Conservation (phyloP, 2,329 filamentous ascomycete genomes). For the Calonectria multiphialidica region DNA sequence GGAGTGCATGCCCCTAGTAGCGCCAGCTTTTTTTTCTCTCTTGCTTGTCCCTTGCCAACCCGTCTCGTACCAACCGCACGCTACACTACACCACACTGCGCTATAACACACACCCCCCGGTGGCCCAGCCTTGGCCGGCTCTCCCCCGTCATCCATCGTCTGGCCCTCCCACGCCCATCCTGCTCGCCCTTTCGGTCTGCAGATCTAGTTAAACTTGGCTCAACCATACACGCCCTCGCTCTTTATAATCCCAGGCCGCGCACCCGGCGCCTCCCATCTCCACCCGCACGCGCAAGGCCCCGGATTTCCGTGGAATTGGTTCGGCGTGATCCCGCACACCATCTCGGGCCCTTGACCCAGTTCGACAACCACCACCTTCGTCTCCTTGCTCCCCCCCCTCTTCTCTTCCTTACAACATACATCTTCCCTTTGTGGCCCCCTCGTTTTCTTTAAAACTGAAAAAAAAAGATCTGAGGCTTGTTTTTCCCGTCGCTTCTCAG, state of each 20-base stretch:
- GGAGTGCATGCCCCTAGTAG: slow-evolving; percentile 16
- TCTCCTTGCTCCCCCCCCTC: slow-evolving; percentile 21
- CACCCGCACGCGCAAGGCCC: slow-evolving; percentile 18
- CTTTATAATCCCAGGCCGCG: slow-evolving; percentile 13
- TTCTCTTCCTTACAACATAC: slow-evolving; percentile 11
- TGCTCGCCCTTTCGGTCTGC: slow-evolving; percentile 30
- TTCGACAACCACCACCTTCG: slow-evolving; percentile 24
- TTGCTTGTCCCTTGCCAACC: too few relatives aligned
- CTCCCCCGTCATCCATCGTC: background rate
- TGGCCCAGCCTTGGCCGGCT: background rate
- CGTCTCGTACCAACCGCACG: background rate
- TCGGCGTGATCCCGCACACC: slow-evolving; percentile 39
- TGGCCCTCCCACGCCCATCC: background rate
- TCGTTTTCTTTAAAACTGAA: background rate
- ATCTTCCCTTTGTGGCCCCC: slow-evolving; percentile 1
- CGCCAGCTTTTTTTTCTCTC: background rate
- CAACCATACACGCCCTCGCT: background rate
- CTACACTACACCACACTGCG: too few relatives aligned
- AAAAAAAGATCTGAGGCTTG: background rate
- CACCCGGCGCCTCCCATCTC: slow-evolving; percentile 6
- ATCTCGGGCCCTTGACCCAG: slow-evolving; percentile 17
- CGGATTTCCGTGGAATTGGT: slow-evolving; percentile 46
- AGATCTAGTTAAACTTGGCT: slow-evolving; percentile 21
- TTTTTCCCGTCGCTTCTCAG: background rate
- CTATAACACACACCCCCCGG: background rate